Evolutionary conservation across 2,329 filamentous ascomycete species (phyloP), one percentile per base, ranked within the genome.

Genomic region (Aspergillus latus): DNA sequence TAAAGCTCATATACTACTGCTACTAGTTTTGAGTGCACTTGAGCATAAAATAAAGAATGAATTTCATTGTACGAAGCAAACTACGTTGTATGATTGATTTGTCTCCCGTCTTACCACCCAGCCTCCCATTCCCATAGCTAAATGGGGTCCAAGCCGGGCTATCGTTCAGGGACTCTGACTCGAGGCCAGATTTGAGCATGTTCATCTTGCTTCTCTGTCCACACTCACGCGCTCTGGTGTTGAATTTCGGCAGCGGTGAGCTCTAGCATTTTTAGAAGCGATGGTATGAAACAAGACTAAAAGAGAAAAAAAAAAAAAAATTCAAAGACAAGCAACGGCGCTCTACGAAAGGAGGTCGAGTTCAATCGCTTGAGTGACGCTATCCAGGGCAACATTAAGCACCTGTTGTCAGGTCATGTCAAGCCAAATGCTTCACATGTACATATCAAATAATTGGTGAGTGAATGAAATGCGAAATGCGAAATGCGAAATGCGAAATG

Each of bases 121-220:
- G 65, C 68, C 61, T 71, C 67, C 74, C 74, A 77, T 67, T 72
- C 71, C 72, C 72, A 76, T 77, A 77, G 54, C 71, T 66, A 76
- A 77, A 76, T 75, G 72, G 71, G 72, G 74, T 74, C 70, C 69
- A 74, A 71, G 69, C 62, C 66, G 67, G 69, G 66, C 66, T 65
- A 66, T 66, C 66, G 68, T 64, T 68, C 70, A 66, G 68, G 74
- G 72, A 74, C 66, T 64, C 66, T 62, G 40, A 63, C 50, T 61
- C 56, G 52, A 59, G 57, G 62, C 53, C 64, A 66, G 62, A 66
- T 57, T 56, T 64, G 62, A 57, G 73, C 34, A 37, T 37, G 59
- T 79, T 72, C 69, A 71, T 82, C 73, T 83, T 77, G 80, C 80
- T 82, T 81, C 80, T 73, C 67, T 78, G 78, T 83, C 80, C 79